Conservation (phyloP, 225 moss, liverwort and hornwort species). For the Pseudoscleropodium purum region DNA sequence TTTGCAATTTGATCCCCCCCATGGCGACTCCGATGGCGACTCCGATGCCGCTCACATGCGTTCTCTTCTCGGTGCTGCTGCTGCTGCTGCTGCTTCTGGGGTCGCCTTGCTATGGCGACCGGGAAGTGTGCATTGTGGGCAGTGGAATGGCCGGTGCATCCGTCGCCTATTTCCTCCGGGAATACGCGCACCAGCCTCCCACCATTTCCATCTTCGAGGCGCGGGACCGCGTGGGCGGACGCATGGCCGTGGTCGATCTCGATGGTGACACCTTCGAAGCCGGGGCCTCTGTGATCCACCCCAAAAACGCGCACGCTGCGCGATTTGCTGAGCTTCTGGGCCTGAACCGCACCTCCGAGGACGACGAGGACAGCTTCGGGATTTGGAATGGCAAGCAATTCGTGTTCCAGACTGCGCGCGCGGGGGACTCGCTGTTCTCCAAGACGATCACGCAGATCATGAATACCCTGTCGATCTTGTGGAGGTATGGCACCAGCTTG, state of each 20-base stretch:
- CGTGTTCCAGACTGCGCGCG: slow-evolving; percentile 57
- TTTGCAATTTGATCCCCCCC: too few species aligned
- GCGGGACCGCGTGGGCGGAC: slow-evolving; percentile 63
- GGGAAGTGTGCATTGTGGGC: slow-evolving; percentile 77
- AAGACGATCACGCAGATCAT: slow-evolving; percentile 50
- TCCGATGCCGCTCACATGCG: not conserved
- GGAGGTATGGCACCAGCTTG: slow-evolving; percentile 86
- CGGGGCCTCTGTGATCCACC: slow-evolving; percentile 69
- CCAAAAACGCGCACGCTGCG: slow-evolving; percentile 44
- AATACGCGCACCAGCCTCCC: slow-evolving; percentile 28
- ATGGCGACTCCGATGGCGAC: not conserved
- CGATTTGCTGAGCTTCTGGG: slow-evolving; percentile 54
- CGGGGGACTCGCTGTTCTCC: slow-evolving; percentile 56
- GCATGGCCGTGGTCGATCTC: slow-evolving; percentile 72
- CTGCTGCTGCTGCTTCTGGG: not conserved
- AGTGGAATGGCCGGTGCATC: slow-evolving; percentile 84
- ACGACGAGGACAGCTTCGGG: slow-evolving; percentile 63
- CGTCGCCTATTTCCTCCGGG: slow-evolving; percentile 53
- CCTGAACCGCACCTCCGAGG: slow-evolving; percentile 35
- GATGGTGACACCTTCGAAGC: slow-evolving; percentile 79
- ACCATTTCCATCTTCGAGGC: slow-evolving; percentile 60
- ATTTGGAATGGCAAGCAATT: slow-evolving; percentile 78
- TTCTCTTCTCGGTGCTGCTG: not conserved
- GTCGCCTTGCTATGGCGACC: not conserved
- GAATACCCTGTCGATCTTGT: slow-evolving; percentile 61